Base-by-base conservation (phyloP, 2,329 filamentous ascomycete genomes). In the Xylaria sp. region DNA sequence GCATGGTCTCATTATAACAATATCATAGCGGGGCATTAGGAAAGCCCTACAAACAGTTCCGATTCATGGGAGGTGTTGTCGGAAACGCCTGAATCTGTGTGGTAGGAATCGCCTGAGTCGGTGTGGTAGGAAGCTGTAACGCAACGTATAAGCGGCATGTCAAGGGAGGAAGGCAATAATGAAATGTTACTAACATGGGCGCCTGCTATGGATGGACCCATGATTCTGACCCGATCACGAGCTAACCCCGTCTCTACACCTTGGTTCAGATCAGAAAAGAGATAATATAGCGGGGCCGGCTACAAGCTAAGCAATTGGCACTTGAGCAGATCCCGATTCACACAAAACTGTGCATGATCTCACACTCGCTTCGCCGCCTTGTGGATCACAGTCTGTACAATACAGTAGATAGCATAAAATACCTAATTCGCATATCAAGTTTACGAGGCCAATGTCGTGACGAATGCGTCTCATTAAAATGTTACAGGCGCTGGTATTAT, bases 1-100 rank as follows among this genome's bases (percentile, higher is more conserved):
- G 78, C 78, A 9, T 79, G 77, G 77, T 75, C 76, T 13, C 78
- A 79, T 60, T 80, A 78, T 57, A 76, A 73, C 13, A 63, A 72
- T 2, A 72, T 79, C 15, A 75, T 76, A 72, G 77, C 76, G 8
- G 74, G 76, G 50, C 71, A 76, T 28, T 78, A 73, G 72, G 54
- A 66, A 55, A 52, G 28, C 39, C 57, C 23, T 31, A 37, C 6
- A 20, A n/a, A 9, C 25, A 12, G 10, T 48, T 31, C 15, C 5
- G 55, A 25, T 28, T 44, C 4, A 15, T 31, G 20, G 31, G 13
- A 57, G 13, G 1, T 12, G 23, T 20, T n/a, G 39, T 7, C 31
- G 37, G 54, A 46, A n/a, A 15, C 39, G 12, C 20, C 7, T n/a
- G 20, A 31, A 3, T 54, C 23, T 12, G 34, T 15, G 28, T 52